Evolutionary conservation across 176 grass and related monocot genomes (phyloP).

Genomic region (Paspalum vaginatum): DNA sequence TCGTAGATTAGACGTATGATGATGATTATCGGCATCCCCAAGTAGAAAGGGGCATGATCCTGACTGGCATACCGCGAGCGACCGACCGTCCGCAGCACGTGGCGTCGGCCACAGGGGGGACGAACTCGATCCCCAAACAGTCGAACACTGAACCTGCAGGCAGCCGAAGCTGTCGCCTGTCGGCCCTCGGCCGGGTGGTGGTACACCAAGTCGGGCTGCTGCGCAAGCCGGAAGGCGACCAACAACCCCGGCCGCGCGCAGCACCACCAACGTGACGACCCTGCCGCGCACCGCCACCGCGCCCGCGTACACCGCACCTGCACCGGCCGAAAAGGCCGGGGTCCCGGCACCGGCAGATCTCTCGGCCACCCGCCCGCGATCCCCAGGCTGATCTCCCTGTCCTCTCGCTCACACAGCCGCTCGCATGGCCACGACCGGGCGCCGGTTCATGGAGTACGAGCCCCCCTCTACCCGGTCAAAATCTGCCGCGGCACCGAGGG

Average conservation of each 20-base stretch:
- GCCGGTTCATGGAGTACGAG: constrained; percentile 26
- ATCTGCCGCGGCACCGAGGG: neutral
- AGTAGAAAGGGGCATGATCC: neutral
- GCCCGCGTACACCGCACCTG: constrained; percentile 35
- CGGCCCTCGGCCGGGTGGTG: constrained; percentile 30
- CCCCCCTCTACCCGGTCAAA: constrained; percentile 29
- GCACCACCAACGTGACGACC: neutral
- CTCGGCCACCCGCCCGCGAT: neutral
- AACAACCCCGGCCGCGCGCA: neutral
- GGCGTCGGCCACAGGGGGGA: neutral
- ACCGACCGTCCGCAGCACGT: too few species aligned
- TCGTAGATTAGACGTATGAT: too few species aligned
- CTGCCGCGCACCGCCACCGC: neutral
- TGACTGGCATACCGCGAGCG: neutral
- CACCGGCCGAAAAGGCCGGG: neutral
- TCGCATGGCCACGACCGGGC: constrained; percentile 17
- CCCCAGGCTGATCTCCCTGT: constrained; percentile 8
- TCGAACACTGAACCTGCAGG: constrained; percentile 29
- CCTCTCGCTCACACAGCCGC: neutral
- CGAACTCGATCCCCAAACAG: neutral
- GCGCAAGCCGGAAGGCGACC: constrained; percentile 25
- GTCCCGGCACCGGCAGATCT: constrained; percentile 18
- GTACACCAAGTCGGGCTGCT: neutral
- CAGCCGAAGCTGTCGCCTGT: neutral
- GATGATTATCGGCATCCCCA: neutral